Evolutionary conservation across 2,329 filamentous ascomycete species (phyloP).

Genomic region (Paramyrothecium sp.): DNA sequence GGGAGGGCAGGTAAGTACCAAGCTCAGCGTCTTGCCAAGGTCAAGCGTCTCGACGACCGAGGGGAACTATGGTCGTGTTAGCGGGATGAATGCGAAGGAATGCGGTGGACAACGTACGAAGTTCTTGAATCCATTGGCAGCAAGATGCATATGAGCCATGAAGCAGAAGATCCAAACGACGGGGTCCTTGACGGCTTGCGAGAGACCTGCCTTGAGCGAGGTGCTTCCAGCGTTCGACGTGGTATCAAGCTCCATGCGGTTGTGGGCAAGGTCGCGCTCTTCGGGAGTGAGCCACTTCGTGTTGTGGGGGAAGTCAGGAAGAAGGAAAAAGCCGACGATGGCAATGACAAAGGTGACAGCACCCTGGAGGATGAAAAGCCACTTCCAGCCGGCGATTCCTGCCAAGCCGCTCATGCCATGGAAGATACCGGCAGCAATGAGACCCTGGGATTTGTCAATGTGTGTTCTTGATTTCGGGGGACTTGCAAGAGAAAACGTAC

Average conservation of each 20-base stretch:
- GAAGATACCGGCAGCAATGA: slow-evolving; percentile 44
- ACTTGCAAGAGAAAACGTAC: no score
- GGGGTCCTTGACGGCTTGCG: slow-evolving; percentile 41
- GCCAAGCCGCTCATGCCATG: slow-evolving; percentile 22
- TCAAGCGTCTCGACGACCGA: slow-evolving; percentile 25
- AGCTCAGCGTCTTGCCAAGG: slow-evolving; percentile 24
- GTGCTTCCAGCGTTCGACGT: slow-evolving; percentile 39
- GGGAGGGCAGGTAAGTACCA: slow-evolving; percentile 36
- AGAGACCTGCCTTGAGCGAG: slow-evolving; percentile 40
- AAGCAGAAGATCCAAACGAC: slow-evolving; percentile 47
- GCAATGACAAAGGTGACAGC: slow-evolving; percentile 32
- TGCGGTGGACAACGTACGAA: slow-evolving; percentile 8
- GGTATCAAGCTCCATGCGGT: slow-evolving; percentile 43
- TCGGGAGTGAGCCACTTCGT: slow-evolving; percentile 39
- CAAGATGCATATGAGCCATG: slow-evolving; percentile 50
- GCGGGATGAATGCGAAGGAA: no score
- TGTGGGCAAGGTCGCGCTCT: slow-evolving; percentile 39
- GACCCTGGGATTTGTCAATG: slow-evolving; percentile 19
- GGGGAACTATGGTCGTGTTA: slow-evolving; percentile 9
- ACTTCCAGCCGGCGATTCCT: slow-evolving; percentile 28
- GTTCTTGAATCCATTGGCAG: slow-evolving; percentile 45
- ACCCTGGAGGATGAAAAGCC: slow-evolving; percentile 67
- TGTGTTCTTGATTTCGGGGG: no score
- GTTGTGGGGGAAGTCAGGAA: slow-evolving; percentile 39
- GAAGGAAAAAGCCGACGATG: slow-evolving; percentile 22